These are phyloP conservation scores for Penicillium rolfsii DNA, from an alignment of 2,329 filamentous ascomycete species.

Conservation along the genomic window DNA sequence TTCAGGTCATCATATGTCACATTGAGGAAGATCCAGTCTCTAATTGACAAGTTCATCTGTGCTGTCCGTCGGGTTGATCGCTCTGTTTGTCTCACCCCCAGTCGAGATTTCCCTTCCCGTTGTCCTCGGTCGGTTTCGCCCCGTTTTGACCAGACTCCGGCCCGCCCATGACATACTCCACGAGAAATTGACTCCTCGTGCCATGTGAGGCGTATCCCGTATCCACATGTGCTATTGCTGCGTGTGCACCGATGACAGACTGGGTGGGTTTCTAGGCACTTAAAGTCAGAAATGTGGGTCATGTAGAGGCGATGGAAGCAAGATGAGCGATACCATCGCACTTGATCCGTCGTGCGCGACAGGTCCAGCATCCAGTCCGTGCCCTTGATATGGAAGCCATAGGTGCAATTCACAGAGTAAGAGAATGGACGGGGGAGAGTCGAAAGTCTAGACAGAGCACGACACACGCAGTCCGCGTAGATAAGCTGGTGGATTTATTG, in stretches of 20 bases:
- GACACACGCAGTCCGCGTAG: not conserved
- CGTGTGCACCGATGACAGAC: constrained; percentile 26
- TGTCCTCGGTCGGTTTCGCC: constrained; percentile 6
- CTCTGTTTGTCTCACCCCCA: not conserved
- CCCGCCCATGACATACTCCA: constrained; percentile 32
- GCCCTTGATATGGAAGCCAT: constrained; percentile 24
- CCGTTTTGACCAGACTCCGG: constrained; percentile 31
- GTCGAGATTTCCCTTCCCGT: constrained; percentile 6
- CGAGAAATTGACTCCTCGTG: constrained; percentile 32
- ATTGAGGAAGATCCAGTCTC: constrained; percentile 20
- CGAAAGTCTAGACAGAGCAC: not conserved
- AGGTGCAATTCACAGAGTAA: not conserved
- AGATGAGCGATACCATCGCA: constrained; percentile 26
- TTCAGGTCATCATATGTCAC: constrained; percentile 17
- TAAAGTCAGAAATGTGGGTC: not conserved
- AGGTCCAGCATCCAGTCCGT: constrained; percentile 30
- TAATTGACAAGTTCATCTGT: not conserved
- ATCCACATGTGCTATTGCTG: constrained; percentile 23
- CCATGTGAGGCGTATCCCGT: constrained; percentile 30
- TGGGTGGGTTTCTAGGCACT: constrained; percentile 22
- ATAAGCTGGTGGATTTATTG: constrained; percentile 6
- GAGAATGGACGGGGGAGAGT: not conserved
- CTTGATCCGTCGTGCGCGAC: constrained; percentile 27
- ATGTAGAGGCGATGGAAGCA: not conserved
- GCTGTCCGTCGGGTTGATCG: not conserved